These are phyloP conservation scores for Amorphotheca resinae DNA, from an alignment of 495 filamentous ascomycete genomes.

Conservation along the genomic window DNA sequence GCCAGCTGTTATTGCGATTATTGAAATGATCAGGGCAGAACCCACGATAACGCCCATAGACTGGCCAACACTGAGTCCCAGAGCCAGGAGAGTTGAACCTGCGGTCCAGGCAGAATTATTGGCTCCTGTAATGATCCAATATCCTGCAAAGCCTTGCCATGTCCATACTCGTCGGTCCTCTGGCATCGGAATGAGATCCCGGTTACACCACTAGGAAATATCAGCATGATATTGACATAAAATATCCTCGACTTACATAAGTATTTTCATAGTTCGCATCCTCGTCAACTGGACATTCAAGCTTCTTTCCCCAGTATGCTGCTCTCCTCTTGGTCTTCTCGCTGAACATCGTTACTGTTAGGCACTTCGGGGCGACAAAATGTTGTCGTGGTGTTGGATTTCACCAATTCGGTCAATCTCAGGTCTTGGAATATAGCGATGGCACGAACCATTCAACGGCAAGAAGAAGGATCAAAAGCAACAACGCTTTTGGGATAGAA, in stretches of 20 bases:
- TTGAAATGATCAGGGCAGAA: constrained; percentile 10
- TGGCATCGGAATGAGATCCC: constrained; percentile 26
- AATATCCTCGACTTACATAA: constrained; percentile 3
- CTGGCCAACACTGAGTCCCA: constrained; percentile 13
- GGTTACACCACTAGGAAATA: constrained; percentile 18
- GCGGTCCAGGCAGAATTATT: constrained; percentile 17
- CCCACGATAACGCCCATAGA: constrained; percentile 16
- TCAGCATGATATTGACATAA: background rate
- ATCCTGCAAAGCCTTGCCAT: constrained; percentile 15
- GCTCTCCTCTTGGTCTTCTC: constrained; percentile 3
- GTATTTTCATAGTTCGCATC: constrained; percentile 16
- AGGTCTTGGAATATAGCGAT: too few species aligned
- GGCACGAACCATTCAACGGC: too few species aligned
- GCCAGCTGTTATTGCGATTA: constrained; percentile 14
- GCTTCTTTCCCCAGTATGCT: constrained; percentile 11
- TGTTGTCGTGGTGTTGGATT: too few species aligned
- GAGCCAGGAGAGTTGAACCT: constrained; percentile 14
- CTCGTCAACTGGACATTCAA: constrained; percentile 15
- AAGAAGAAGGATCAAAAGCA: too few species aligned
- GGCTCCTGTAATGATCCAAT: constrained; percentile 17
- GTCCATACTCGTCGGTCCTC: constrained; percentile 25
- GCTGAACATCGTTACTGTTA: too few species aligned
- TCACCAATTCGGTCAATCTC: too few species aligned
- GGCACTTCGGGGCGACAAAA: too few species aligned
- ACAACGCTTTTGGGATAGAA: too few species aligned